phyloP scores from a whole-genome alignment of 805 yeast genomes.

The Wickerhamomyces xylosicus region DNA sequence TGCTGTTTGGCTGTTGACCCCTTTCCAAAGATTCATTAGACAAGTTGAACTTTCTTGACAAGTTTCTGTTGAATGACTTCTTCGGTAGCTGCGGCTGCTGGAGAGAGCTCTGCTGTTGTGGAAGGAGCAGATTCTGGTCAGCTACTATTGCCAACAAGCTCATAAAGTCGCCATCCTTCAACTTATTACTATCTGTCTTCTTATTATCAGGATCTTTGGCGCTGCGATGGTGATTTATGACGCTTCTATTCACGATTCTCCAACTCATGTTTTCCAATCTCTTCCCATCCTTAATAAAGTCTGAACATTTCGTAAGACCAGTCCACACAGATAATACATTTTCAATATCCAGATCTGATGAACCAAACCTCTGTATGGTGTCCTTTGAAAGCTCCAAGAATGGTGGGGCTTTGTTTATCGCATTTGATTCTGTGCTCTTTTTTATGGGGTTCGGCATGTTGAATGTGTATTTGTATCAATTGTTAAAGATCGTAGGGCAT shows the following conservation, averaged over 20 bases:
- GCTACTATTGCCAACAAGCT: constrained; percentile 18
- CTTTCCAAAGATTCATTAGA: constrained; percentile 9
- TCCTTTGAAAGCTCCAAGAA: constrained; percentile 19
- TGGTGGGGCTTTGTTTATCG: constrained; percentile 16
- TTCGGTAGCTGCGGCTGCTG: constrained; percentile 14
- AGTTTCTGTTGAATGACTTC: constrained; percentile 12
- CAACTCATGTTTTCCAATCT: constrained; percentile 22
- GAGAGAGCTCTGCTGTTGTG: neutral
- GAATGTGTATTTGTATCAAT: neutral
- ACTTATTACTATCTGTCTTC: constrained; percentile 10
- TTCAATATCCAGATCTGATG: constrained; percentile 25
- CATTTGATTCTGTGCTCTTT: neutral
- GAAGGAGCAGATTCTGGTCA: constrained; percentile 11
- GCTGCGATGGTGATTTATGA: constrained; percentile 6
- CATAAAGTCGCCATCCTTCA: constrained; percentile 18
- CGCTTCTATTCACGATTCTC: constrained; percentile 22
- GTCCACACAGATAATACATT: constrained; percentile 32
- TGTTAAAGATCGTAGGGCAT: neutral
- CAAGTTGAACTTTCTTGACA: constrained; percentile 7
- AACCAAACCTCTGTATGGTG: constrained; percentile 16
- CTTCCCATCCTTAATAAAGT: constrained; percentile 20
- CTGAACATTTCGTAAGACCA: constrained; percentile 23
- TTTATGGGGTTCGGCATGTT: neutral
- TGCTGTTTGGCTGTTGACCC: neutral
- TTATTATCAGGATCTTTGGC: neutral